Conservation (phyloP, 495 filamentous ascomycete species). For the Friedmanniomyces endolithicus region DNA sequence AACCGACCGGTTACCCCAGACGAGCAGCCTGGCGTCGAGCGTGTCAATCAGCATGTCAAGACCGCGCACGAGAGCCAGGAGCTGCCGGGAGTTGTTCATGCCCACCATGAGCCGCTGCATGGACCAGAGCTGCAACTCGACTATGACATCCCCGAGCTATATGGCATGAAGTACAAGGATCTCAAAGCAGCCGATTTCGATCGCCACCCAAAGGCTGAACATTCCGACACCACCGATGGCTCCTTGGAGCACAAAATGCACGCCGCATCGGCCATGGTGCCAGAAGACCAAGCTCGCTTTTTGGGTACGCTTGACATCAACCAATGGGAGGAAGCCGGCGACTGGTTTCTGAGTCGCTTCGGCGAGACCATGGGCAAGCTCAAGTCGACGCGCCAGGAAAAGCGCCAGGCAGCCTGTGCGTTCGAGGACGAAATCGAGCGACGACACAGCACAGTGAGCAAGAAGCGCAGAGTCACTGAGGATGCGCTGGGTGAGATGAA, state of each 20-base stretch:
- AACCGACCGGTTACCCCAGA: no score
- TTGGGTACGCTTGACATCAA: slow-evolving; percentile 50
- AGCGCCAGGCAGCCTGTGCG: slow-evolving; percentile 47
- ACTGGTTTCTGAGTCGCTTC: slow-evolving; percentile 65
- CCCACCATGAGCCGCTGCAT: neutral
- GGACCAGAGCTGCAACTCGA: neutral
- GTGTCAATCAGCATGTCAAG: no score
- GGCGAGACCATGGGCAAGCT: slow-evolving; percentile 48
- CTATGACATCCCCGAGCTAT: neutral
- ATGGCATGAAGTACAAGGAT: slow-evolving; percentile 17
- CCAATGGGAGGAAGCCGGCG: slow-evolving; percentile 75
- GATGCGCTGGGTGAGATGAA: slow-evolving; percentile 46
- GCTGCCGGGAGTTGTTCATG: neutral
- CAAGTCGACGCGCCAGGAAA: slow-evolving; percentile 49
- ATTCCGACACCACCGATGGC: neutral
- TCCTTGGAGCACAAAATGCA: slow-evolving; percentile 24
- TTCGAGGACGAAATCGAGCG: slow-evolving; percentile 59
- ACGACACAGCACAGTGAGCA: slow-evolving; percentile 41
- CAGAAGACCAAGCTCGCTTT: slow-evolving; percentile 45
- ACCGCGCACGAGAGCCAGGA: neutral
- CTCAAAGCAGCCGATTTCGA: slow-evolving; percentile 21
- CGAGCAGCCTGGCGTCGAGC: no score
- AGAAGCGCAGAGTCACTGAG: slow-evolving; percentile 42
- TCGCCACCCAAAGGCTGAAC: neutral
- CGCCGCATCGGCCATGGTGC: slow-evolving; percentile 25